These are phyloP conservation scores for Suillus tomentosus DNA, from an alignment of 768 basidiomycete genomes.

Conservation along the genomic window DNA sequence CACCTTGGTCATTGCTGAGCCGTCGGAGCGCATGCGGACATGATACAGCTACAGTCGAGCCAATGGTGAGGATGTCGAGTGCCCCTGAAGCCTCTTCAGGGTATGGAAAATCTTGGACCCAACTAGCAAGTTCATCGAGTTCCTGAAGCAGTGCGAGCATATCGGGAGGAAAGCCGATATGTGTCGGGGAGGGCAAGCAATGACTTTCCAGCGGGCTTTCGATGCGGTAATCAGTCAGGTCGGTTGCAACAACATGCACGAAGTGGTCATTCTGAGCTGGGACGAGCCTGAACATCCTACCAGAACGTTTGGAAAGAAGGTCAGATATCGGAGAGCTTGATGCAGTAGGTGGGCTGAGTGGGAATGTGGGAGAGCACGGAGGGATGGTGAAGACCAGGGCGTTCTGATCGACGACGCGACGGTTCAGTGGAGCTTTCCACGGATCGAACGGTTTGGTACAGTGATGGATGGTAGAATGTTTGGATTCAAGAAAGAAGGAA, in stretches of 20 bases:
- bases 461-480: not conserved
- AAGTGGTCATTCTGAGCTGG: constrained; percentile 19
- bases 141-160: constrained; percentile 29
- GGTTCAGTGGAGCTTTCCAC: not conserved
- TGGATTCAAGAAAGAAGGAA: not conserved
- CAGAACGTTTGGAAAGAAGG: constrained; percentile 22
- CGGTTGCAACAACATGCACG: constrained; percentile 19
- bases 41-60: constrained; percentile 4
- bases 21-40: constrained; percentile 3
- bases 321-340: constrained; percentile 9
- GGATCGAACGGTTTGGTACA: not conserved
- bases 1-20: not conserved
- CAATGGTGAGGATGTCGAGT: not conserved
- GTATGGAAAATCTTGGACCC: constrained; percentile 27
- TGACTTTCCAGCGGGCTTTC: constrained; percentile 3
- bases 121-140: constrained; percentile 30
- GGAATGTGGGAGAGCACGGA: constrained; percentile 18
- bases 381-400: not conserved
- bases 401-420: not conserved
- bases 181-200: constrained; percentile 1
- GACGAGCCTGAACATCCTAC: constrained; percentile 19
- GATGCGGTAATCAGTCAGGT: not conserved
- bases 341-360: constrained; percentile 20
- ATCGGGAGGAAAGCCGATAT: constrained; percentile 28
- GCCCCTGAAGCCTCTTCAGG: constrained; percentile 10